Conservation (phyloP, 371 early-diverging fungal genomes). For the Apophysomyces ossiformis region DNA sequence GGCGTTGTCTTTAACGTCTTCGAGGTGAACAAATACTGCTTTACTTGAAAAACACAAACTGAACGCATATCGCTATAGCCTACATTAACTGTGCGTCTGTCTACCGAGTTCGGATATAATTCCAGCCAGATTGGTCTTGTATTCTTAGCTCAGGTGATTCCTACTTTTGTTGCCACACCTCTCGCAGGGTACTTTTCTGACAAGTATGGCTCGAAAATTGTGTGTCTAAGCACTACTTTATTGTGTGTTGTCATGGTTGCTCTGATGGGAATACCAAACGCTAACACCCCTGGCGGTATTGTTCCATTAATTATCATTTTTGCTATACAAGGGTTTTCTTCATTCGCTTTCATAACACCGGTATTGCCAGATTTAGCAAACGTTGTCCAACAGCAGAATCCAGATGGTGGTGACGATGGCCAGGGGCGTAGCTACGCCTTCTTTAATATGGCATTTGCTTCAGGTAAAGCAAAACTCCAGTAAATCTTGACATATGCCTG, state of each 20-base stretch:
- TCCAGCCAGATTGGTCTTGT: constrained; percentile 55
- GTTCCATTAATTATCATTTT: constrained; percentile 38
- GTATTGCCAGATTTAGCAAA: constrained; percentile 51
- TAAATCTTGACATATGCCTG: background rate
- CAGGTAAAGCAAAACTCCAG: constrained; percentile 32
- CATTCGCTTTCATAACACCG: constrained; percentile 46
- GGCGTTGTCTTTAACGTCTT: constrained; percentile 27
- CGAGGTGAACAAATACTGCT: constrained; percentile 20
- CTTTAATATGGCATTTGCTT: constrained; percentile 57
- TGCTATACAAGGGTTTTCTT: constrained; percentile 47
- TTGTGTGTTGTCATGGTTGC: constrained; percentile 33
- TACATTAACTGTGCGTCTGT: constrained; percentile 46
- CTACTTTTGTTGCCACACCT: constrained; percentile 48
- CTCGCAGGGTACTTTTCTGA: constrained; percentile 52
- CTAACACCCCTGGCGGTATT: constrained; percentile 38
- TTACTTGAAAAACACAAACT: background rate
- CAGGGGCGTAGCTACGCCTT: constrained; percentile 53
- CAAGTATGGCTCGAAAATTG: constrained; percentile 47
- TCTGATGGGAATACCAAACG: constrained; percentile 43
- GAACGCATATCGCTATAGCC: constrained; percentile 28
- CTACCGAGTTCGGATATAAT: constrained; percentile 45
- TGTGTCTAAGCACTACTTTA: constrained; percentile 27
- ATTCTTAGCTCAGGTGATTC: constrained; percentile 54
- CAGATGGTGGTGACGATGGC: constrained; percentile 44
- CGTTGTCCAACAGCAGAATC: constrained; percentile 38